Base-by-base conservation (phyloP, 805 yeast species). In the Yarrowia sp. region DNA sequence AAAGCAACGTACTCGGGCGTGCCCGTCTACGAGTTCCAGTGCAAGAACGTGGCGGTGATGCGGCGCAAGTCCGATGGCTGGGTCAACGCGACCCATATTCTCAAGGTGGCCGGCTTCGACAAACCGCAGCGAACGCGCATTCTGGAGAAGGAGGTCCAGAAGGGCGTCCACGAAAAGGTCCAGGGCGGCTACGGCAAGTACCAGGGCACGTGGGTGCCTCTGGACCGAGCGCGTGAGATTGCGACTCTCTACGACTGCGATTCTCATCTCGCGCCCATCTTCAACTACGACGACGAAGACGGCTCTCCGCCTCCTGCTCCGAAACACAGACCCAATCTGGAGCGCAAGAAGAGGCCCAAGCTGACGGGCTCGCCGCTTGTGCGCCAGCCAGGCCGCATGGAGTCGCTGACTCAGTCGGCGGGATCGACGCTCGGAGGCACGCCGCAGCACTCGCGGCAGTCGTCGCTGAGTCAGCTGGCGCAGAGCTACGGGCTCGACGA, bases 201-300 rank as follows among this genome's bases (percentile, higher is more conserved):
- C 73, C 98, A 93, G 73, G 97, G 97, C 16, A 92, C 97, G 2
- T 92, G 97, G 97, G 92, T 92, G 8, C 97, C 97, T 0, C 74
- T 89, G 65, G 84, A 80, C 6, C 83, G 88, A 55, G 97, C 97
- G 0, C 74, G 77, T 24, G 82, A 80, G 65, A 80, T 90, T 62
- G 90, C 93, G 1, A 76, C 77, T 55, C 84, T 83, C 67, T 84
- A 83, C 66, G 84, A 81, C 0, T 96, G 88, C 4, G 76, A 78
- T 64, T 87, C 81, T 3, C 77, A 80, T 14, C 77, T 93, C 46
- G 73, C 76, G 36, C 88, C 92, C 0, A 75, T 91, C 21, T 84
- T 92, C 64, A 85, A 85, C 32, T 88, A 82, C 69, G 74, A 75
- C 67, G 73, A 78, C 61, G 77, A 83, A 6, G 58, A 46, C 9